Base-by-base conservation (phyloP, 2,329 filamentous ascomycete species). In the Colletotrichum cereale region DNA sequence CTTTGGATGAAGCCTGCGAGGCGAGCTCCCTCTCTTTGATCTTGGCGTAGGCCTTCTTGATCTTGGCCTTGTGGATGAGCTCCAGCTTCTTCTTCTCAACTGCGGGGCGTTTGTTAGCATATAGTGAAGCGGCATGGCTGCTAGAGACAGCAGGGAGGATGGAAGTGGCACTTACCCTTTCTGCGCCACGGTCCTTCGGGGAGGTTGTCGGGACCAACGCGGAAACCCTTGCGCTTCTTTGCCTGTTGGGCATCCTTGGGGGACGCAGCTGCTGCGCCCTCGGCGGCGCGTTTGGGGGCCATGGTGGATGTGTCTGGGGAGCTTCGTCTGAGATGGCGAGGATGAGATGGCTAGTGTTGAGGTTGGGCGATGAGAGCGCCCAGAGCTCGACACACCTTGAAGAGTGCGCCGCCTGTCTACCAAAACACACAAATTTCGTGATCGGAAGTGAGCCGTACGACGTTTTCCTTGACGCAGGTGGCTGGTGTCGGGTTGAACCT, bases 21-120 rank as follows among this genome's bases (percentile, higher is more conserved):
- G 66, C 71, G 48, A 84, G 80, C 79, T 89, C 86, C 57, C 85
- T 83, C 50, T 90, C 90, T 82, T 95, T 96, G 74, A 97, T 85
- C 82, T 97, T 98, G 74, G 92, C 93, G 79, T 97, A 98, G 52
- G 93, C 89, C 82, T 97, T 97, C 83, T 96, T 96, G 73, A 97
- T 87, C 82, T 98, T 97, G 72, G 95, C 95, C 81, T 96, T 97
- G 81, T 95, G 90, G 77, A 98, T 98, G 67, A 97, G 85, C 75
- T 93, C 90, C 75, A 92, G 88, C 82, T 98, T 98, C 78, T 97
- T 96, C 82, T 96, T 96, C 81, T 93, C 90, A 69, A 93, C 93
- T 96, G 18, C 8, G 36, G 34, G 24, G 11, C 8, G 11, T 36
- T n/a, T 36, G 26, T 71, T 29, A 71, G 66, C 24, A 36, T 7